Evolutionary conservation across 2,329 filamentous ascomycete genomes (phyloP), one percentile per base, ranked within the genome.

Genomic region (Remersonia thermophila): DNA sequence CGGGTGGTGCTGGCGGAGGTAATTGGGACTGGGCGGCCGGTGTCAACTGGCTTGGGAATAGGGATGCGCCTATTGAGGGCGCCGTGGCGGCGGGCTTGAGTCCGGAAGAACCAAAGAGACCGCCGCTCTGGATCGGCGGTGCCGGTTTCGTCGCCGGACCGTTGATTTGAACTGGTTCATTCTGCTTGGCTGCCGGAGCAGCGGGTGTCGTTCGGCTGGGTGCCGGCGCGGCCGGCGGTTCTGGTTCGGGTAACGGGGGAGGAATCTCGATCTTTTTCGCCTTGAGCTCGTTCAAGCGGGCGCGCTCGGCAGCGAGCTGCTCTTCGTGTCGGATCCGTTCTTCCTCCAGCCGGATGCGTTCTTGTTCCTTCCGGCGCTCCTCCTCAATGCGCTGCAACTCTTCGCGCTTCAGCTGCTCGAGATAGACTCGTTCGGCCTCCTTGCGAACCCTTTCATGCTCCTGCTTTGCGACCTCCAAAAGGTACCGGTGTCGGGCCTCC

Each of bases 371-470:
- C 14, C 43, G 44, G 27, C 45, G 47, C 30, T 49, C 47, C 20
- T 53, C 49, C 37, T 51, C 32, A 25, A 53, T 12, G 32, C 47
- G 38, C 16, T 45, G 40, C 16, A 40, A 38, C 33, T 51, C 44
- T 23, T 45, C 40, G 5, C 44, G 45, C 12, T 47, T 36, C 3
- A 42, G 34, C 27, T 53, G 47, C 25, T 54, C 45, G 13, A 49
- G 41, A 20, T 50, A 47, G 2, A 51, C 36, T 14, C 45, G 38
- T 14, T 52, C 47, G 8, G 51, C 51, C n/a, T 55, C 53, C 16
- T 54, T 49, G 13, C 51, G 42, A 6, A 54, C 43, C 1, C 49
- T 47, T 3, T 51, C 50, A 26, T 56, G 53, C 36, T 54, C 51
- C 28, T 42, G 46, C 33, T 47, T 51, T 11, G 54, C 51, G 2